These are phyloP conservation scores for Plantago rigida DNA, from an alignment of 305 asterid species.

Conservation along the genomic window DNA sequence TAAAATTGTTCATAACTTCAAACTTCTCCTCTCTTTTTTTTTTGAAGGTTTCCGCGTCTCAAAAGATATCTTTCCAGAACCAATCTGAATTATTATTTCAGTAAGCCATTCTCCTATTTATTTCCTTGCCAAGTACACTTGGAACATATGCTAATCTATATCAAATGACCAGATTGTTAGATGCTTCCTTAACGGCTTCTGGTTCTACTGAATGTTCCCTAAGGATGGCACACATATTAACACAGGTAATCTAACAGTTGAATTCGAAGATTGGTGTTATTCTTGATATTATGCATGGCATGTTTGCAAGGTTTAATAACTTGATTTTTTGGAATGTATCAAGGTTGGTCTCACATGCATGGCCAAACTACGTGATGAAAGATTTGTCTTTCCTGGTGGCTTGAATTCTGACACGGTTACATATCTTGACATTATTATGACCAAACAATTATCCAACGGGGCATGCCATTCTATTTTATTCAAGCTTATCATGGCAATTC, in stretches of 20 bases:
- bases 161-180: slow-evolving; percentile 56
- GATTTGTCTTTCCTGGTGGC: slow-evolving; percentile 67
- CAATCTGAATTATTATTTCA: slow-evolving; percentile 68
- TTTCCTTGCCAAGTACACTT: slow-evolving; percentile 14
- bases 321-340: slow-evolving; percentile 26
- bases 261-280: slow-evolving; percentile 7
- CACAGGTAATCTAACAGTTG: slow-evolving; percentile 49
- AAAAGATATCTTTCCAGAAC: slow-evolving; percentile 62
- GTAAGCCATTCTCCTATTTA: slow-evolving; percentile 40
- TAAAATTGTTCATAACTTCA: not conserved
- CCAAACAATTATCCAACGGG: slow-evolving; percentile 70
- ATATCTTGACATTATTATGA: slow-evolving; percentile 64
- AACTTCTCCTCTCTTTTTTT: not conserved
- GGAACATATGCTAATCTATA: slow-evolving; percentile 23
- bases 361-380: slow-evolving; percentile 88
- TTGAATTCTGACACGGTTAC: slow-evolving; percentile 58
- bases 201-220: slow-evolving; percentile 83
- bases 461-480: slow-evolving; percentile 81
- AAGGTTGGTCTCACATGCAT: slow-evolving; percentile 96
- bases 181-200: slow-evolving; percentile 69
- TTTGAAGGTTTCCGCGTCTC: slow-evolving; percentile 71
- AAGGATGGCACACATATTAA: slow-evolving; percentile 78
- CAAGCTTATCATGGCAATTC: slow-evolving; percentile 79
- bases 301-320: slow-evolving; percentile 19
- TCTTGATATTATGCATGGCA: slow-evolving; percentile 1